A percentile compares a stretch with the other conserved stretches of the same genome.
phyloP scores from a whole-genome alignment of 2,329 filamentous ascomycete genomes.

The Aspergillus tanneri region DNA sequence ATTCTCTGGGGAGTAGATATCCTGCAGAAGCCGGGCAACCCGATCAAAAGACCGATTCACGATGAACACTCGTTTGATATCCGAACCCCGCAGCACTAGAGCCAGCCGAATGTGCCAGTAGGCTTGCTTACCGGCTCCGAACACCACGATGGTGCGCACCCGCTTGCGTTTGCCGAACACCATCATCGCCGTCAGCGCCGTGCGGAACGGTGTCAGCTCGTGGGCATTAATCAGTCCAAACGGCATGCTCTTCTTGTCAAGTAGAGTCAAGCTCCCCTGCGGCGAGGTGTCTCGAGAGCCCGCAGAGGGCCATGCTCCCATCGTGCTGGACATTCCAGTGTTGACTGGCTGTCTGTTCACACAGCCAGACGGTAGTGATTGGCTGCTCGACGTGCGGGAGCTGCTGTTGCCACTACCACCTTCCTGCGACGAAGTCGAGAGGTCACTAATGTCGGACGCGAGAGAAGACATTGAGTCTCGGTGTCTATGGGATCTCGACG shows the following conservation, averaged over 20 bases:
- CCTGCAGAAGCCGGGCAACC: slow-evolving; percentile 48
- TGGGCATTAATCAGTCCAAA: slow-evolving; percentile 65
- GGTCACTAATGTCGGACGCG: slow-evolving; percentile 35
- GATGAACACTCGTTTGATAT: slow-evolving; percentile 77
- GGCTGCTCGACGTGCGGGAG: slow-evolving; percentile 25
- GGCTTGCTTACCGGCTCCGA: slow-evolving; percentile 84
- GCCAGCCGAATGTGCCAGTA: slow-evolving; percentile 92
- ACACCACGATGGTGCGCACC: slow-evolving; percentile 76
- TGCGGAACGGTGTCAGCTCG: slow-evolving; percentile 68
- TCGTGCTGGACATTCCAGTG: slow-evolving; percentile 27
- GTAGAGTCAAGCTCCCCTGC: slow-evolving; percentile 59
- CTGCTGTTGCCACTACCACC: slow-evolving; percentile 19
- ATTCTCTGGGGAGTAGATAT: slow-evolving; percentile 54
- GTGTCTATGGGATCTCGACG: slow-evolving; percentile 19
- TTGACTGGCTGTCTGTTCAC: slow-evolving; percentile 32
- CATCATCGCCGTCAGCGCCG: slow-evolving; percentile 60
- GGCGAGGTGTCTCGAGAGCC: slow-evolving; percentile 48
- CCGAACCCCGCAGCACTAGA: slow-evolving; percentile 62
- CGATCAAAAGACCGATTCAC: slow-evolving; percentile 65
- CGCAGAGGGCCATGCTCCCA: slow-evolving; percentile 36
- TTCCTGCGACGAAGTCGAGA: slow-evolving; percentile 37
- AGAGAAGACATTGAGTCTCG: slow-evolving; percentile 37
- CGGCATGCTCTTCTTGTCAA: slow-evolving; percentile 58
- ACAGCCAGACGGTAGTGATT: slow-evolving; percentile 31
- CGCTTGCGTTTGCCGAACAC: slow-evolving; percentile 64